phyloP scores from a whole-genome alignment of 768 basidiomycete genomes.

The Mycena metata region DNA sequence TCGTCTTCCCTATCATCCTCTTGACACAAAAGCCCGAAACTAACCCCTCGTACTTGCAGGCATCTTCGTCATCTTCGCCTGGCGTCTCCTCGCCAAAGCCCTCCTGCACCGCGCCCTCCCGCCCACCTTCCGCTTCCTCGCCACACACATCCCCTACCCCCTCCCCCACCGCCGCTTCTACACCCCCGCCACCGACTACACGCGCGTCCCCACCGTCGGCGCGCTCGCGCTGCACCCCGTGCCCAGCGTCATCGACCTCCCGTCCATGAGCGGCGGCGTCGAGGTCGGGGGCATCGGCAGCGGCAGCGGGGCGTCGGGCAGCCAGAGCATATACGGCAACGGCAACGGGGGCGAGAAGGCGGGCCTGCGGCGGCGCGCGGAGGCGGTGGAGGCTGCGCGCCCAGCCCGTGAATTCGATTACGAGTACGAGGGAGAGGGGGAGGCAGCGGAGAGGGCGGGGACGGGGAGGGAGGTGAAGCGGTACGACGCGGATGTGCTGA shows the following conservation, averaged over 20 bases:
- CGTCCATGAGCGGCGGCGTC: conserved; percentile 54
- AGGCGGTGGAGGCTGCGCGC: conserved; percentile 47
- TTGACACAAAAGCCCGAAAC: background rate
- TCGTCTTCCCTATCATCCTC: conserved; percentile 29
- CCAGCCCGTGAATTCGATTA: conserved; percentile 41
- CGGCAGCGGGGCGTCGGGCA: conserved; percentile 37
- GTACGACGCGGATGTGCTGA: conserved; percentile 55
- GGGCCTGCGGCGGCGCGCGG: conserved; percentile 36
- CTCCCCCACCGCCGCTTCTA: conserved; percentile 92
- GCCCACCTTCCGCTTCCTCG: conserved; percentile 83
- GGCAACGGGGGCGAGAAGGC: conserved; percentile 36
- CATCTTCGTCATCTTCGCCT: conserved; percentile 82
- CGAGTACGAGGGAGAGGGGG: conserved; percentile 45
- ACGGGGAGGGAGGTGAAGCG: conserved; percentile 66
- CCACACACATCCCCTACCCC: conserved; percentile 63
- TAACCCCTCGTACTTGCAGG: conserved; percentile 57
- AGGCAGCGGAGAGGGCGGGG: background rate
- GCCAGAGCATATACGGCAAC: background rate
- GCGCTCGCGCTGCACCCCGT: conserved; percentile 78
- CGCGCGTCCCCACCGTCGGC: conserved; percentile 66
- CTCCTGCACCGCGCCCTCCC: conserved; percentile 81
- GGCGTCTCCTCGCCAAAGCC: conserved; percentile 91
- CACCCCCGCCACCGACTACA: conserved; percentile 92
- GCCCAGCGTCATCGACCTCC: conserved; percentile 89
- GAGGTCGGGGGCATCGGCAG: conserved; percentile 62